These are phyloP conservation scores for Cardamine chenopodiifolia DNA, from an alignment of 345 rosid species.

Conservation along the genomic window DNA sequence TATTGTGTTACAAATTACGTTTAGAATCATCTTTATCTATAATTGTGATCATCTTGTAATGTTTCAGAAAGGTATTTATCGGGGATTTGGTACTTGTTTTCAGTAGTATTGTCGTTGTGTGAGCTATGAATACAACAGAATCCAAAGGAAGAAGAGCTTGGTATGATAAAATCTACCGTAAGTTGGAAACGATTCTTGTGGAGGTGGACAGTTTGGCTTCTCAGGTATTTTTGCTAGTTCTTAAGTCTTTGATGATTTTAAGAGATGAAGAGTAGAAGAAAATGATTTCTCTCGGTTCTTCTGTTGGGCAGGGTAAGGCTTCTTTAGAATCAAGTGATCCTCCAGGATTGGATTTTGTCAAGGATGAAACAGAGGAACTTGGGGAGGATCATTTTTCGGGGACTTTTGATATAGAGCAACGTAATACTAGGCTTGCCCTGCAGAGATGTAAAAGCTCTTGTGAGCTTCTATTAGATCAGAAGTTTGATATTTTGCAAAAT, in stretches of 20 bases:
- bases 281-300: conserved; percentile 23
- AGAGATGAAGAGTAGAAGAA: not conserved
- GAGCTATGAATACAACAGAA: conserved; percentile 55
- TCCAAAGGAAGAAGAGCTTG: conserved; percentile 57
- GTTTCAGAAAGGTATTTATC: not conserved
- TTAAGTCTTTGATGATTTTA: not conserved
- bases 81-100: conserved; percentile 9
- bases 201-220: conserved; percentile 64
- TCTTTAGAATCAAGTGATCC: conserved; percentile 25
- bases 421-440: not conserved
- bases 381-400: conserved; percentile 10
- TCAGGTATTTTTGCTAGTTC: conserved; percentile 34
- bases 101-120: conserved; percentile 17
- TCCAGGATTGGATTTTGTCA: conserved; percentile 30
- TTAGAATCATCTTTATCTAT: not conserved
- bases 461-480: not conserved
- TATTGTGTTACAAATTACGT: conserved; percentile 8
- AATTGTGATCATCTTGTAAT: conserved; percentile 11
- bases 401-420: not conserved
- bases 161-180: conserved; percentile 69
- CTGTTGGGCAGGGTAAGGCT: conserved; percentile 42
- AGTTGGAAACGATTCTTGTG: conserved; percentile 62
- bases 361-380: conserved; percentile 28
- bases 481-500: not conserved
- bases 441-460: conserved; percentile 6